A percentile compares a stretch with the other conserved stretches of the same genome.
Conservation (phyloP, 2,329 filamentous ascomycete genomes). For the Leptographium lundbergii region DNA sequence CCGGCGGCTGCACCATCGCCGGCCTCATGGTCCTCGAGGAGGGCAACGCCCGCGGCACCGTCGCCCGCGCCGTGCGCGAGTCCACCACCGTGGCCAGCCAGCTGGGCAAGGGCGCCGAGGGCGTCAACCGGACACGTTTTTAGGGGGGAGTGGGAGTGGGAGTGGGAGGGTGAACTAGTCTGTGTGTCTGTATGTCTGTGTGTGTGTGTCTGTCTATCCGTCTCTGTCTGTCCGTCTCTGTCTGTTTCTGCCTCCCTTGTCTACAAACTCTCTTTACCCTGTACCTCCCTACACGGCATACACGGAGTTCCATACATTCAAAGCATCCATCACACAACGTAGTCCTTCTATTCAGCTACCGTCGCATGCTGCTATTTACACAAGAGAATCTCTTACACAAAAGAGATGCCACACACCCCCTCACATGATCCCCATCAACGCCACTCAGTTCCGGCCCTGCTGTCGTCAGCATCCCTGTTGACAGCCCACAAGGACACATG, state of each 20-base stretch:
- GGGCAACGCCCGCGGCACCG: constrained; percentile 51
- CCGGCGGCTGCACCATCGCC: constrained; percentile 66
- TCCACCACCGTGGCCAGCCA: constrained; percentile 58
- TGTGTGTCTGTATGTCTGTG: too few species aligned
- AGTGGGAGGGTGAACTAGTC: too few species aligned
- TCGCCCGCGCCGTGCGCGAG: constrained; percentile 57
- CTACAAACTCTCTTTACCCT: too few species aligned
- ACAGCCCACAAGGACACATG: neutral
- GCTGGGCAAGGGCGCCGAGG: constrained; percentile 42
- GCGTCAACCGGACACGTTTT: constrained; percentile 33
- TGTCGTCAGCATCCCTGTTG: neutral
- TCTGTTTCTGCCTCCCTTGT: too few species aligned
- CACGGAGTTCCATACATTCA: too few species aligned
- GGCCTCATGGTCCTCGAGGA: constrained; percentile 65
- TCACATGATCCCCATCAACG: neutral
- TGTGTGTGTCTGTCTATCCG: too few species aligned
- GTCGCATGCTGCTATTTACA: neutral
- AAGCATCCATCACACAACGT: neutral
- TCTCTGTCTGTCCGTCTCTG: too few species aligned
- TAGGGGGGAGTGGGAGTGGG: too few species aligned
- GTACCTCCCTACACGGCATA: too few species aligned
- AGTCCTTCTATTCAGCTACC: neutral
- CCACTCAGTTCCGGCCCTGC: neutral
- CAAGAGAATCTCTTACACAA: too few species aligned
- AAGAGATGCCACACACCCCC: neutral